Percentiles rank a stretch among this genome's conserved stretches.
Evolutionary conservation across 345 rosid species (phyloP).

Genomic region (Boechera stricta): DNA sequence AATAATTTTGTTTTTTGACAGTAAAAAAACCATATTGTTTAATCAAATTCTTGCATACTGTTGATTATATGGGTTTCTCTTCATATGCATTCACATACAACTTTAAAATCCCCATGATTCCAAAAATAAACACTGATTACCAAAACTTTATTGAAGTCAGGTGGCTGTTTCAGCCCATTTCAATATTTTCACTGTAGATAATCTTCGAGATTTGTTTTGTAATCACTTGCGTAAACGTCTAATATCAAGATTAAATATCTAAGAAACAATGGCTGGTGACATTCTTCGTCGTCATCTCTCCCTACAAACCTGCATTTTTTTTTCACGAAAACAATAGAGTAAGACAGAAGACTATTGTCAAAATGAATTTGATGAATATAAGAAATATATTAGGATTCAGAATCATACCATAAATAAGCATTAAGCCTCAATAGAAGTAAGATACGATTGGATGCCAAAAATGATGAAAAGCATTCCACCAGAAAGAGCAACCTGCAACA

Average conservation of each 20-base stretch:
- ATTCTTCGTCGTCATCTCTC: conserved; percentile 24
- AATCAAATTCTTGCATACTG: neutral
- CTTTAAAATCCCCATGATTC: neutral
- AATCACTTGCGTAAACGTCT: conserved; percentile 27
- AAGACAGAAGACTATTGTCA: neutral
- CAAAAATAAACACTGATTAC: neutral
- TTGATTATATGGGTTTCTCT: neutral
- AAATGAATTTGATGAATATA: neutral
- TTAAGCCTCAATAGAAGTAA: conserved; percentile 56
- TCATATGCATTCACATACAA: neutral
- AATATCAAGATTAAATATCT: conserved; percentile 28
- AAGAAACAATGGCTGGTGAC: conserved; percentile 18
- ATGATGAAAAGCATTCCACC: conserved; percentile 91
- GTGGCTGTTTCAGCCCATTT: neutral
- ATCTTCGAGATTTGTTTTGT: conserved; percentile 1
- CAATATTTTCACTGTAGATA: conserved; percentile 10
- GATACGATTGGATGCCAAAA: conserved; percentile 92
- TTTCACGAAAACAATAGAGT: neutral
- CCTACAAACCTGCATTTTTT: conserved; percentile 13
- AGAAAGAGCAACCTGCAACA: conserved; percentile 77
- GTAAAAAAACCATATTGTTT: neutral
- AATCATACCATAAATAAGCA: conserved; percentile 17
- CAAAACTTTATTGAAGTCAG: conserved; percentile 25
- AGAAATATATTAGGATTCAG: conserved; percentile 9
- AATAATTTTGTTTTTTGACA: neutral